Evolutionary conservation across 2,329 filamentous ascomycete genomes (phyloP).

Genomic region (Ilyonectria sp.): DNA sequence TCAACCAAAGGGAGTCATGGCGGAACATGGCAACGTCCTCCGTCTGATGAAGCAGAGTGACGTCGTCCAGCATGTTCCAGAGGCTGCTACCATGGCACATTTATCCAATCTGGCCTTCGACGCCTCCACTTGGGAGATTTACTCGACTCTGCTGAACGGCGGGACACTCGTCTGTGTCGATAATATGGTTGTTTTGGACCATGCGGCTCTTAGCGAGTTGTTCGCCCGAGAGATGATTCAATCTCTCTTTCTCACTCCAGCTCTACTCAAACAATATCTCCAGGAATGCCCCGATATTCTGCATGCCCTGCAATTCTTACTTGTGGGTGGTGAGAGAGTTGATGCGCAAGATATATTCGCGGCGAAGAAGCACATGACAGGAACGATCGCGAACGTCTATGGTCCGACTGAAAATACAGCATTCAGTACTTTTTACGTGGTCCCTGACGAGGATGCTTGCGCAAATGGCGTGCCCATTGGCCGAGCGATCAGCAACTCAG

Average conservation of each 20-base stretch:
- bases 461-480: constrained; percentile 41
- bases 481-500: constrained; percentile 39
- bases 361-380: constrained; percentile 5
- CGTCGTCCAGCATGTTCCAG: background rate
- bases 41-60: background rate
- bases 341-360: constrained; percentile 18
- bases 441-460: constrained; percentile 7
- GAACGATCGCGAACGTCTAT: constrained; percentile 30
- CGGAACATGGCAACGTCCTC: background rate
- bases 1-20: constrained; percentile 6
- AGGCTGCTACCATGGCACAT: background rate
- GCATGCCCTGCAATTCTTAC: constrained; percentile 12
- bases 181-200: background rate
- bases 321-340: constrained; percentile 39
- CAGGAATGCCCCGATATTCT: constrained; percentile 20
- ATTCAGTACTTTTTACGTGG: constrained; percentile 20
- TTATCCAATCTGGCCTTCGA: constrained; percentile 6
- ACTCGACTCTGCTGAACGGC: background rate
- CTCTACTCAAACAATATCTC: constrained; percentile 42
- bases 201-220: background rate
- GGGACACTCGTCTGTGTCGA: constrained; percentile 1
- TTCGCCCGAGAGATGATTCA: constrained; percentile 33
- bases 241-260: constrained; percentile 28
- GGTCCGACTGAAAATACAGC: constrained; percentile 40
- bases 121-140: constrained; percentile 4